Evolutionary conservation across 1,139 yeast species (phyloP), one percentile per base, ranked within the genome.

Genomic region (Citeromyces hawaiiensis): DNA sequence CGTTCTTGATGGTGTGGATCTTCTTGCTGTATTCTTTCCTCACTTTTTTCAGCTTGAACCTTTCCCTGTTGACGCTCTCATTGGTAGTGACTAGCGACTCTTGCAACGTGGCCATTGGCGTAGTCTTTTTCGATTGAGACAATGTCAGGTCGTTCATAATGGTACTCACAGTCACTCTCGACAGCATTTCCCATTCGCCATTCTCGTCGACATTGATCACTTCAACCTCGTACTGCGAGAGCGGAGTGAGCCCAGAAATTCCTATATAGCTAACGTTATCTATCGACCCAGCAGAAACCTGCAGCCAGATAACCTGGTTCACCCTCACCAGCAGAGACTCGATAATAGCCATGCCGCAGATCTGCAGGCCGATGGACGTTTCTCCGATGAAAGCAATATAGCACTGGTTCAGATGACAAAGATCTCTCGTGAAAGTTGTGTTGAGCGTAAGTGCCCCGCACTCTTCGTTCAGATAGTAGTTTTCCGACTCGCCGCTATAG

Each of bases 161-260:
- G 0, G 74, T 68, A 42, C 71, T 59, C 8, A 68, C 66, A 39
- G 68, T 64, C 21, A 65, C 51, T 40, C 66, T 66, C 3, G 70
- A 64, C 38, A 68, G 54, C 35, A 66, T 49, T 38, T 59, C 60
- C 38, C 62, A 60, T 40, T 60, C 63, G 13, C 55, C 49, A 35
- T 57, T 58, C 29, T 58, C 57, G 37, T 59, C 59, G 17, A 66
- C 59, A 38, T 68, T 60, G 39, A 72, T 60, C 41, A 78, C 61
- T 43, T 76, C 83, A 39, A 81, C 69, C 48, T 77, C 85, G 49
- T 78, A 81, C 45, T 80, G 83, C 36, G 76, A 74, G 23, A 73
- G 57, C 0, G 87, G 83, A 10, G 83, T 75, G 39, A 81, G 60
- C 1, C 86, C 86, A 52, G 72, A 73, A 33, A 80, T 70, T 7